Evolutionary conservation across 495 filamentous ascomycete genomes (phyloP), one percentile per base, ranked within the genome.

Genomic region (Hypoxylon fragiforme): DNA sequence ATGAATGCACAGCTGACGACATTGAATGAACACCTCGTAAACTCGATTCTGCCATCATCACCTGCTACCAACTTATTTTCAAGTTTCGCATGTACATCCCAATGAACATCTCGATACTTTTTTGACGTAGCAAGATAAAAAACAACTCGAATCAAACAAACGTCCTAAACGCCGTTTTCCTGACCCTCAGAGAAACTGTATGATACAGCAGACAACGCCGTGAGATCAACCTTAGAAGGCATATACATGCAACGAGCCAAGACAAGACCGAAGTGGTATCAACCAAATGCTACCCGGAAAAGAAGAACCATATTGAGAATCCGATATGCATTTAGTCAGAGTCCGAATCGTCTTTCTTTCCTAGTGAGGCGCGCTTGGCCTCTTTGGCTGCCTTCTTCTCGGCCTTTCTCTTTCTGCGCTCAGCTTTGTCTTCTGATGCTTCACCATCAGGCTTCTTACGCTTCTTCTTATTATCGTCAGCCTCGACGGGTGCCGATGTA

Each of bases 361-460:
- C 55, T 12, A 61, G 21, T 1, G 65, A 68, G 16, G 62, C 49
- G 21, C 65, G 65, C 67, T 79, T 80, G 37, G 72, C 67, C 70
- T 80, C 79, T 77, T 82, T 80, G 77, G 78, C 81, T 57, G 85
- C 87, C 78, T 88, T 90, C 68, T 90, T 82, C 54, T 77, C 75
- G 59, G 80, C 89, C 79, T 90, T 89, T 73, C 83, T 79, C 54
- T 79, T 78, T 77, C 89, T 91, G 60, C 85, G 80, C 71, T 89
- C 87, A 6, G 84, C 85, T 59, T 83, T 81, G 70, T 88, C 85
- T 62, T 88, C 87, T 18, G 86, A 70, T 2, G 89, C 90, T 73
- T 94, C 88, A 34, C 83, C 88, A 2, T 91, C 88, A 62, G 90
- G 87, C 64, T 86, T 81, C 79, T 91, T 91, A 59, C 88, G 83